These are phyloP conservation scores for Citrullus colocynthis DNA, from an alignment of 306 rosid species.

Conservation along the genomic window DNA sequence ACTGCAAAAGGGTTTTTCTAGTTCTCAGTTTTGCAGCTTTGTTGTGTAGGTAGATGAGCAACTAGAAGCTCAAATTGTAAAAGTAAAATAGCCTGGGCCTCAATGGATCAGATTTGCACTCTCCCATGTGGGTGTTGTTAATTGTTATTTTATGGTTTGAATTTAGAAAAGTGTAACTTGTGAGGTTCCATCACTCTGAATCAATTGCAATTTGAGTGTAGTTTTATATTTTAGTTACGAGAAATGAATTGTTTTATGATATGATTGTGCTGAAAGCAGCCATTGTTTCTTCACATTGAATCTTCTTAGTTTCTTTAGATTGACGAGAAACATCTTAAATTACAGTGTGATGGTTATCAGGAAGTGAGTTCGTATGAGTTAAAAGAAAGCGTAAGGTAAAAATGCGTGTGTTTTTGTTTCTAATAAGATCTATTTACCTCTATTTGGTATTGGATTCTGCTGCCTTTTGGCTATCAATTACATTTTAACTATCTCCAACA, in stretches of 20 bases:
- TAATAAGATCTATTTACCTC: neutral
- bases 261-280: neutral
- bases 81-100: neutral
- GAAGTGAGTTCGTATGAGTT: neutral
- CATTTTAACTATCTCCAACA: no score
- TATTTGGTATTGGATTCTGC: neutral
- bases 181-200: neutral
- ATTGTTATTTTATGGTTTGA: neutral
- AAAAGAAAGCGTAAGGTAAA: neutral
- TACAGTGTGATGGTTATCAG: neutral
- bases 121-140: neutral
- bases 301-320: neutral
- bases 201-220: neutral
- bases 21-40: slow-evolving; percentile 3
- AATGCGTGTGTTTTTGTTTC: neutral
- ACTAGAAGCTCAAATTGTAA: neutral
- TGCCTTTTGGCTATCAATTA: neutral
- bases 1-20: neutral
- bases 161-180: neutral
- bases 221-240: neutral
- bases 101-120: neutral
- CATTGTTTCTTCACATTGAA: neutral
- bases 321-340: neutral
- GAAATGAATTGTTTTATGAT: neutral
- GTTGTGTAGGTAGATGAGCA: neutral